phyloP scores from a whole-genome alignment of 495 filamentous ascomycete genomes.

The Aspergillus biplanus region DNA sequence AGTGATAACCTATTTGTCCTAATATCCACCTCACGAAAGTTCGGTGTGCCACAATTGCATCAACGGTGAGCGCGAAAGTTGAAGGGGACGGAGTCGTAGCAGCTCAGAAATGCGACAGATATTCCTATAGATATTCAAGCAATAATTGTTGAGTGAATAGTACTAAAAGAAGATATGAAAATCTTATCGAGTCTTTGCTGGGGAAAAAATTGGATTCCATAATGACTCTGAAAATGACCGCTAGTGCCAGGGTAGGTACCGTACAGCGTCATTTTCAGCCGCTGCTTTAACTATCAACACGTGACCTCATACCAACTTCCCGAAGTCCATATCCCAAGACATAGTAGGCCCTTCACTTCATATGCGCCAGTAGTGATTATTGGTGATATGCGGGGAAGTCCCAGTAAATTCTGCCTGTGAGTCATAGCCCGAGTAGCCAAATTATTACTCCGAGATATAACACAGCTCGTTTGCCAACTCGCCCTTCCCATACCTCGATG shows the following conservation, averaged over 20 bases:
- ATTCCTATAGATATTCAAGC: no score
- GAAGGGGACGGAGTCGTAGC: not conserved
- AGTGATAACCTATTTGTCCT: not conserved
- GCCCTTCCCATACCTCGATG: no score
- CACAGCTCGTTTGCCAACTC: no score
- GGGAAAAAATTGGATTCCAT: not conserved
- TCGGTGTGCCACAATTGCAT: not conserved
- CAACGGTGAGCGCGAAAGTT: not conserved
- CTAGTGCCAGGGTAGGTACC: not conserved
- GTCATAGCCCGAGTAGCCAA: no score
- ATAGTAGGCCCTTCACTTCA: not conserved
- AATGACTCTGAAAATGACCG: conserved; percentile 5
- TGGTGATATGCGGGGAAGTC: no score
- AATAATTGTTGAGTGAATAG: not conserved
- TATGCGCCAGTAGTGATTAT: not conserved
- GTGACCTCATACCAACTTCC: not conserved
- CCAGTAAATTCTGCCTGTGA: no score
- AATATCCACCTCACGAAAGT: not conserved
- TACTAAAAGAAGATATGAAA: not conserved
- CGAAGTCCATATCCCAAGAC: not conserved
- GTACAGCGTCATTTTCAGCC: not conserved
- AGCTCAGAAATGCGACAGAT: not conserved
- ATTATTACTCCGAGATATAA: no score
- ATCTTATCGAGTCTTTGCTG: not conserved
- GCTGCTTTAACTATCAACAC: conserved; percentile 7